Evolutionary conservation across 306 rosid genomes (phyloP).

Genomic region (Prunus salicina): DNA sequence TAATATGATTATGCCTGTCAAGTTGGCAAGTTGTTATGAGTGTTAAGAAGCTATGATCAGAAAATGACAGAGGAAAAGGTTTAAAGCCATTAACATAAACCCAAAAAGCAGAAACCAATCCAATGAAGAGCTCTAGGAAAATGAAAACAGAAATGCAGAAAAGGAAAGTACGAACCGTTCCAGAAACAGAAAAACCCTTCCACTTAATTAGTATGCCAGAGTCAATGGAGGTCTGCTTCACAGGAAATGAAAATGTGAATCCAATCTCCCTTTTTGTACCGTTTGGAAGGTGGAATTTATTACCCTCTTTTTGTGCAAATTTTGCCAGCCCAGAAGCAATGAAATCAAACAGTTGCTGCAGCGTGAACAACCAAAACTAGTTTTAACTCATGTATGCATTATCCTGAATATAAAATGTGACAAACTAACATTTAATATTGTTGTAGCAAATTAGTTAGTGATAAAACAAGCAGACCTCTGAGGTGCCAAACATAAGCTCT

Average conservation of each 20-base stretch:
- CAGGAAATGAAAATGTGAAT: slow-evolving; percentile 95
- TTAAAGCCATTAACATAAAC: background rate
- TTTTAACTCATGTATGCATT: background rate
- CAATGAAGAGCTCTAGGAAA: background rate
- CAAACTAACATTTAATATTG: background rate
- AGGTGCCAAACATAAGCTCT: slow-evolving; percentile 68
- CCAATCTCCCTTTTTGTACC: slow-evolving; percentile 80
- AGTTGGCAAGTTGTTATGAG: background rate
- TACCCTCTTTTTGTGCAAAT: slow-evolving; percentile 61
- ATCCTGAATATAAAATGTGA: background rate
- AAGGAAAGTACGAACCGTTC: slow-evolving; percentile 52
- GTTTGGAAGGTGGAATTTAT: slow-evolving; percentile 39
- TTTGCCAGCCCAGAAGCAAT: slow-evolving; percentile 73
- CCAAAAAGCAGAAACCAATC: background rate
- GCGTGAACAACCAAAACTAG: background rate
- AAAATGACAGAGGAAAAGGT: no score
- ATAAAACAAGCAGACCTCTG: slow-evolving; percentile 43
- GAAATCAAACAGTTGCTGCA: slow-evolving; percentile 83
- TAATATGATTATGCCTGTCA: background rate
- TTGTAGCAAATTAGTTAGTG: background rate
- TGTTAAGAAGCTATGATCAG: no score
- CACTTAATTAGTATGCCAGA: slow-evolving; percentile 90
- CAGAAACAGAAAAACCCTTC: slow-evolving; percentile 93
- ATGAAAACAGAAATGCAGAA: background rate
- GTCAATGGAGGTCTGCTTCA: slow-evolving; percentile 77